These are phyloP conservation scores for Penicillium palitans DNA, from an alignment of 2,329 filamentous ascomycete species.

Conservation along the genomic window DNA sequence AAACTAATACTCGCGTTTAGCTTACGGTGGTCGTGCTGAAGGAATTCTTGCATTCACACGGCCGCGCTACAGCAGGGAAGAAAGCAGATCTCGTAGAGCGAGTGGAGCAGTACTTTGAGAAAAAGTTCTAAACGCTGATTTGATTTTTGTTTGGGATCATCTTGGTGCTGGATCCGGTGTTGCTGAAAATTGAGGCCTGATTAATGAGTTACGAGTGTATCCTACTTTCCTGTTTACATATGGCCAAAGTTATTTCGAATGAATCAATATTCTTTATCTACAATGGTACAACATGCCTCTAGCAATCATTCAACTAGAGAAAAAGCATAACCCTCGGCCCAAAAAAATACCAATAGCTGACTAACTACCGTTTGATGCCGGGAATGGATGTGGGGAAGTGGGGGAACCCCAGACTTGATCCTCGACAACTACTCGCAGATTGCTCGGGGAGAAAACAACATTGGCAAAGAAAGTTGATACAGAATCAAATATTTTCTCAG, in stretches of 20 bases:
- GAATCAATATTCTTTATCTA: background rate
- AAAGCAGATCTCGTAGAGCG: conserved; percentile 54
- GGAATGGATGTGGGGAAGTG: conserved; percentile 9
- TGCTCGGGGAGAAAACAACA: background rate
- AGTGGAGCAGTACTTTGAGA: conserved; percentile 51
- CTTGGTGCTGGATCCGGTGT: background rate
- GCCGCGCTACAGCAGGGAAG: conserved; percentile 47
- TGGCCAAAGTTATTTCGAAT: background rate
- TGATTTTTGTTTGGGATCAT: background rate
- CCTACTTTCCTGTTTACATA: background rate
- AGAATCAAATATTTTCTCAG: too few relatives aligned
- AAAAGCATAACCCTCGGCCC: background rate
- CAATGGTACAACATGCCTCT: background rate
- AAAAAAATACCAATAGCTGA: too few relatives aligned
- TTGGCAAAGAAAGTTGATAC: background rate
- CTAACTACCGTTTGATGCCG: background rate
- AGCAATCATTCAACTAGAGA: background rate
- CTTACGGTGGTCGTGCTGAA: conserved; percentile 51
- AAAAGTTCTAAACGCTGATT: conserved; percentile 32
- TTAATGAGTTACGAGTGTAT: conserved; percentile 7
- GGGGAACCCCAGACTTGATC: conserved; percentile 5
- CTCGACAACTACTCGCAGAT: background rate
- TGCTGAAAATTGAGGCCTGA: background rate
- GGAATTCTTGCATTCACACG: conserved; percentile 47
- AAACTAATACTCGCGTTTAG: conserved; percentile 25